Percentiles rank a stretch among this genome's conserved stretches.
phyloP scores from a whole-genome alignment of 1,284 basidiomycete genomes.

The Ganoderma lingzhi region DNA sequence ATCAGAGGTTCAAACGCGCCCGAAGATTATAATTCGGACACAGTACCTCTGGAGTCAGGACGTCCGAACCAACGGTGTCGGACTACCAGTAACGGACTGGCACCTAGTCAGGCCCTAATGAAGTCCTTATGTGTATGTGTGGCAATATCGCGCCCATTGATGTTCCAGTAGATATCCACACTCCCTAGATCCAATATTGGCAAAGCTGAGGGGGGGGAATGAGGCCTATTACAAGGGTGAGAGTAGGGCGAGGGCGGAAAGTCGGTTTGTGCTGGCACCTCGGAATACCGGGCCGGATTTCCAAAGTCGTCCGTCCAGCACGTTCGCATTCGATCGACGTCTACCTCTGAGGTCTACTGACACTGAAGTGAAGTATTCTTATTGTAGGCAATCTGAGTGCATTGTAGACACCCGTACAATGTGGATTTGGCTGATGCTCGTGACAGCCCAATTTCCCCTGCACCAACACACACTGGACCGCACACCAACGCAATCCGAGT shows the following conservation, averaged over 20 bases:
- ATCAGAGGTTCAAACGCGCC: not conserved
- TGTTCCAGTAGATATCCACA: not conserved
- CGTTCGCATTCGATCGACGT: not conserved
- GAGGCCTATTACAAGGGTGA: not conserved
- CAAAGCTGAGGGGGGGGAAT: too few relatives aligned
- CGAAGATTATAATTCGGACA: not conserved
- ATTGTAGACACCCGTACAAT: too few relatives aligned
- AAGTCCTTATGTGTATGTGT: too few relatives aligned
- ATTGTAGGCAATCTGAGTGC: too few relatives aligned
- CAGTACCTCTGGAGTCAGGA: not conserved
- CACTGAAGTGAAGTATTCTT: too few relatives aligned
- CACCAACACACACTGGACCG: not conserved
- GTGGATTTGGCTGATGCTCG: not conserved
- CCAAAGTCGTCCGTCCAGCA: not conserved
- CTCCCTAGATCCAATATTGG: too few relatives aligned
- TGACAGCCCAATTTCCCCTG: not conserved
- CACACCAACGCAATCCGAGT: not conserved
- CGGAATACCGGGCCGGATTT: not conserved
- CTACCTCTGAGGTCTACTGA: not conserved
- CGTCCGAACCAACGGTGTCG: too few relatives aligned
- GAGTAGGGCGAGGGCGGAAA: not conserved
- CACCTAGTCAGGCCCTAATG: too few relatives aligned
- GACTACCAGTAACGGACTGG: too few relatives aligned
- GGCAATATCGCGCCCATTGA: too few relatives aligned
- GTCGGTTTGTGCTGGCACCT: not conserved